Evolutionary conservation across 257 asterid genomes (phyloP), one percentile per base, ranked within the genome.

Genomic region (Coffea eugenioides): DNA sequence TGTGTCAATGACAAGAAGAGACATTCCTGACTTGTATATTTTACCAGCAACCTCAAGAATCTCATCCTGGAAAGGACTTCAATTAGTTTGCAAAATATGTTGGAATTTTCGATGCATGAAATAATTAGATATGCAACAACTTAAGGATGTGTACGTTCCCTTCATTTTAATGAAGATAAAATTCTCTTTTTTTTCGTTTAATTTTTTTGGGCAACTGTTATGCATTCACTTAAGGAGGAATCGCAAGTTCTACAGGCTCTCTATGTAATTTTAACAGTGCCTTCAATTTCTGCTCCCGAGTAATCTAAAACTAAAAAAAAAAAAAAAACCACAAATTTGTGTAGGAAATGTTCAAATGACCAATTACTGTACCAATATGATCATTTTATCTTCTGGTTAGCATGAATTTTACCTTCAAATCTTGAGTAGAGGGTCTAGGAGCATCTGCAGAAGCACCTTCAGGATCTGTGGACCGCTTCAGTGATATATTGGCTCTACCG

Each of bases 401-500:
- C 39, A 65, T 18, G 66, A 57, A 65, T 52, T 39, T 41, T 82
- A 89, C 99, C 97, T 93, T 95, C 83, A 95, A 80, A 83, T 93
- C 99, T 81, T 93, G 88, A 74, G 92, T 80, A 79, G 99, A 79
- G 79, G 99, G 99, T 84, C 87, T 87, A 79, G 98, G 98, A 83
- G 89, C 75, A 75, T 93, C 98, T 46, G 94, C 25, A 72, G 87
- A 73, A 78, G 86, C 90, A 62, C 94, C 91, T 86, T 95, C 98
- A 43, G 90, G 90, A 85, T 95, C 97, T 1, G 89, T 93, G 23
- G 98, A 95, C 88, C 96, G 88, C 88, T 95, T 95, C 23, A 95
- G 93, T 18, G 98, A 95, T 83, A 95, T 91, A 87, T 95, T 95
- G 23, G 99, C 99, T 84, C 99, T 90, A 64, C 99, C 99, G 79